phyloP scores from a whole-genome alignment of 257 asterid genomes.

The Solanum chaucha region DNA sequence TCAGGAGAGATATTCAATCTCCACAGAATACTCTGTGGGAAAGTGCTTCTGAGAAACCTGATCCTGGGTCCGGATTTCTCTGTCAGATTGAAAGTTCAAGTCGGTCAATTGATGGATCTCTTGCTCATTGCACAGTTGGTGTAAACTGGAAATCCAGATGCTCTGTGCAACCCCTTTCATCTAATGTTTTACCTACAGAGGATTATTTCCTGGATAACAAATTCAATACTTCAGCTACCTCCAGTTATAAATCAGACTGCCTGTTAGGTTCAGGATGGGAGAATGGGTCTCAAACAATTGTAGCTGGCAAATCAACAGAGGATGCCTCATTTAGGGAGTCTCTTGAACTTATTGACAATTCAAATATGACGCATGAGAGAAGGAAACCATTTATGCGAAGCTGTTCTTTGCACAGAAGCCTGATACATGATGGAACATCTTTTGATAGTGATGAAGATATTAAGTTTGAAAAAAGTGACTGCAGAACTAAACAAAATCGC shows the following conservation, averaged over 20 bases:
- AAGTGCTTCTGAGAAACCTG: constrained; percentile 24
- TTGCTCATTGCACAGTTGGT: constrained; percentile 5
- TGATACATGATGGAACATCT: constrained; percentile 22
- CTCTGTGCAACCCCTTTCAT: constrained; percentile 13
- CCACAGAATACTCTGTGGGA: constrained; percentile 11
- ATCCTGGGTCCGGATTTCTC: constrained; percentile 16
- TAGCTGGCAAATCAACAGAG: constrained; percentile 11
- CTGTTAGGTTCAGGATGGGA: constrained; percentile 27
- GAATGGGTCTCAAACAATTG: constrained; percentile 17
- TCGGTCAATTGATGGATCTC: constrained; percentile 29
- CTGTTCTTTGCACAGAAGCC: constrained; percentile 33
- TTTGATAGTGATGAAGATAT: constrained; percentile 26
- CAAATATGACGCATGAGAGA: constrained; percentile 14
- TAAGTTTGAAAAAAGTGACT: constrained; percentile 22
- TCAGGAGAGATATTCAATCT: constrained; percentile 20
- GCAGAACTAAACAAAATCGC: constrained; percentile 14
- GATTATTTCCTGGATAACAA: constrained; percentile 10
- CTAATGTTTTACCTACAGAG: constrained; percentile 23
- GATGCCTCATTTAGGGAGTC: constrained; percentile 16
- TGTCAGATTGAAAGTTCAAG: constrained; percentile 24
- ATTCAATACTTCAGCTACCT: constrained; percentile 15
- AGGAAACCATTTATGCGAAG: constrained; percentile 32
- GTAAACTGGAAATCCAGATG: constrained; percentile 7
- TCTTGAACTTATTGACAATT: constrained; percentile 23
- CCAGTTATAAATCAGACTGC: constrained; percentile 15